Percentiles rank a stretch among this genome's conserved stretches.
Conservation (phyloP, 108 stramenopile species). For the Craspedostauros australis region DNA sequence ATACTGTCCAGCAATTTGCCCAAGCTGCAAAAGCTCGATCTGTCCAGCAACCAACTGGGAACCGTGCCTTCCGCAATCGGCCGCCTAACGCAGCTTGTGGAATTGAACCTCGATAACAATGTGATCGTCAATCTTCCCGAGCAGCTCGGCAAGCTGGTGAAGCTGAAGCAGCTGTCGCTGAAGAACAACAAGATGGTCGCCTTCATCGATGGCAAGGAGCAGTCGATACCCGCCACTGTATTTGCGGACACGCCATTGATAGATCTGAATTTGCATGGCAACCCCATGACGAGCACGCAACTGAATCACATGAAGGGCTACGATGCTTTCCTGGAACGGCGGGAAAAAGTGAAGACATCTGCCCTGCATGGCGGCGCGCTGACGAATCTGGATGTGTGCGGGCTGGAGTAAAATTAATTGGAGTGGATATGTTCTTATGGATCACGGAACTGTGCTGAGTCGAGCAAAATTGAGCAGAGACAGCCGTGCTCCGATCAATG, state of each 20-base stretch:
- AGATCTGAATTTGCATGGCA: conserved; percentile 81
- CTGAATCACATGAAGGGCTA: conserved; percentile 78
- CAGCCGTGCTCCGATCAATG: too few relatives aligned
- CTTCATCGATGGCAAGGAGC: conserved; percentile 36
- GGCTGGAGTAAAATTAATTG: conserved; percentile 49
- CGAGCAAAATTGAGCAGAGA: too few relatives aligned
- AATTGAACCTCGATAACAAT: conserved; percentile 73
- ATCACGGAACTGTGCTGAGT: too few relatives aligned
- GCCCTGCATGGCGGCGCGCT: conserved; percentile 63
- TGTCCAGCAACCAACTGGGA: conserved; percentile 61
- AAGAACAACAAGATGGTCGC: conserved; percentile 57
- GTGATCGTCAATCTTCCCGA: conserved; percentile 52
- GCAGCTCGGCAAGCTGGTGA: conserved; percentile 48
- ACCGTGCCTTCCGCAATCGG: conserved; percentile 53
- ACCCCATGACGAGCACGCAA: conserved; percentile 65
- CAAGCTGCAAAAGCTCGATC: conserved; percentile 60
- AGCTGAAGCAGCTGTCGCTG: conserved; percentile 67
- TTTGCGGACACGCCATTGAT: conserved; percentile 66
- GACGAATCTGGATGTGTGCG: conserved; percentile 63
- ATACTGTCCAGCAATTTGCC: conserved; percentile 19
- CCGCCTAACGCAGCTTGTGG: conserved; percentile 44
- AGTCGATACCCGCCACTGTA: conserved; percentile 63
- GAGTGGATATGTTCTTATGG: too few relatives aligned
- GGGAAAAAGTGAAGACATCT: conserved; percentile 73
- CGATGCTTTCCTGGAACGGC: conserved; percentile 62